Conservation (phyloP, 2,329 filamentous ascomycete species). For the Myrmaecium sp. region DNA sequence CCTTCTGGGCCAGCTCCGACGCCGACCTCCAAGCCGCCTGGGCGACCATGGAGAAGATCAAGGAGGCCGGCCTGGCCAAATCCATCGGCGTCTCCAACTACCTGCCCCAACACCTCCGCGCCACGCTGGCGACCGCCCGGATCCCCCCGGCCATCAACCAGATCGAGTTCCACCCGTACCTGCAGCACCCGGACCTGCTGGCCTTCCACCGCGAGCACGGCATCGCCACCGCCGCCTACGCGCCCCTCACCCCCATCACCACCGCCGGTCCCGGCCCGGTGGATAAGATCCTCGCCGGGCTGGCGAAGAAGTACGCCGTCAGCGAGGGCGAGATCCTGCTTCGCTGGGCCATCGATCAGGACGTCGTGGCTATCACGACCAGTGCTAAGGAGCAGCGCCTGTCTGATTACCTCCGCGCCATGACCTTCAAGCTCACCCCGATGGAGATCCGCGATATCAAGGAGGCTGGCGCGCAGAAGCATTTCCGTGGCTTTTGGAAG, state of each 20-base stretch:
- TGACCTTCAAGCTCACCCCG: constrained; percentile 42
- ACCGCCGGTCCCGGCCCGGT: constrained; percentile 39
- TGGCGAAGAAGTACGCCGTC: constrained; percentile 46
- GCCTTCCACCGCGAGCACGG: constrained; percentile 33
- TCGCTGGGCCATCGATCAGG: constrained; percentile 45
- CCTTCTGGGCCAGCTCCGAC: constrained; percentile 39
- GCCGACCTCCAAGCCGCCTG: constrained; percentile 39
- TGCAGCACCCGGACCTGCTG: constrained; percentile 43
- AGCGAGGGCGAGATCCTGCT: constrained; percentile 38
- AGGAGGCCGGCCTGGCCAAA: constrained; percentile 38
- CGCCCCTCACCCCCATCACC: constrained; percentile 32
- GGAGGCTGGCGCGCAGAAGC: constrained; percentile 40
- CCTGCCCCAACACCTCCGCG: constrained; percentile 35
- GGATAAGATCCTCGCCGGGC: constrained; percentile 30
- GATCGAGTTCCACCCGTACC: constrained; percentile 52
- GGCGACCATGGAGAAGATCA: constrained; percentile 42
- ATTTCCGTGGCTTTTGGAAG: constrained; percentile 44
- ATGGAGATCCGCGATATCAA: constrained; percentile 33
- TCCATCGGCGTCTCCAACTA: constrained; percentile 48
- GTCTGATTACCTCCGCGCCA: constrained; percentile 37
- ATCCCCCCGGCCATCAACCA: constrained; percentile 48
- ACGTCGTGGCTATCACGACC: constrained; percentile 41
- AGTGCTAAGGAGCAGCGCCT: constrained; percentile 37
- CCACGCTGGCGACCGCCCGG: constrained; percentile 34
- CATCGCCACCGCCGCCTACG: constrained; percentile 31